These are phyloP conservation scores for Cardamine resedifolia DNA, from an alignment of 345 rosid species.

Conservation along the genomic window DNA sequence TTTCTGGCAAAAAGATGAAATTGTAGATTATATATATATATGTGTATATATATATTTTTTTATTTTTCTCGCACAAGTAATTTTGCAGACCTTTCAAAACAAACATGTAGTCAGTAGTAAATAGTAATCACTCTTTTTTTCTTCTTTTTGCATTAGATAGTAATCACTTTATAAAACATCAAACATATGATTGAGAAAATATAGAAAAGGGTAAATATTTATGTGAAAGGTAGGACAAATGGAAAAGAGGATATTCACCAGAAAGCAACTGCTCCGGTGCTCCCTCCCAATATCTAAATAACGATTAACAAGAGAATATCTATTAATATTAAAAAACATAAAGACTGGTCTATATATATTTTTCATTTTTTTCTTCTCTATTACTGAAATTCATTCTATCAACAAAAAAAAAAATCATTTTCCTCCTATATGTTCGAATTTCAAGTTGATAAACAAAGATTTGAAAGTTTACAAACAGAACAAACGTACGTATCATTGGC, in stretches of 20 bases:
- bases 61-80: too few relatives aligned
- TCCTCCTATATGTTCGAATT: neutral
- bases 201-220: neutral
- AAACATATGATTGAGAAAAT: neutral
- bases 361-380: neutral
- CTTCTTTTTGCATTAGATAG: neutral
- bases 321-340: neutral
- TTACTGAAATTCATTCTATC: neutral
- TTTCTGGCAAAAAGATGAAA: neutral
- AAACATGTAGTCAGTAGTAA: too few relatives aligned
- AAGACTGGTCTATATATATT: neutral
- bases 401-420: too few relatives aligned
- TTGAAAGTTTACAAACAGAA: conserved; percentile 22
- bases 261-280: conserved; percentile 15
- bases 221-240: conserved; percentile 14
- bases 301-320: neutral
- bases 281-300: conserved; percentile 10
- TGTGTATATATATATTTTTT: too few relatives aligned
- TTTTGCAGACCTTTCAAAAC: too few relatives aligned
- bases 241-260: conserved; percentile 14
- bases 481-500: conserved; percentile 18
- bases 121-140: neutral
- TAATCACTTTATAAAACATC: neutral
- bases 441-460: conserved; percentile 19
- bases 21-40: too few relatives aligned